These are phyloP conservation scores for Pseudogymnoascus sp. DNA, from an alignment of 2,329 filamentous ascomycete genomes.

Conservation along the genomic window DNA sequence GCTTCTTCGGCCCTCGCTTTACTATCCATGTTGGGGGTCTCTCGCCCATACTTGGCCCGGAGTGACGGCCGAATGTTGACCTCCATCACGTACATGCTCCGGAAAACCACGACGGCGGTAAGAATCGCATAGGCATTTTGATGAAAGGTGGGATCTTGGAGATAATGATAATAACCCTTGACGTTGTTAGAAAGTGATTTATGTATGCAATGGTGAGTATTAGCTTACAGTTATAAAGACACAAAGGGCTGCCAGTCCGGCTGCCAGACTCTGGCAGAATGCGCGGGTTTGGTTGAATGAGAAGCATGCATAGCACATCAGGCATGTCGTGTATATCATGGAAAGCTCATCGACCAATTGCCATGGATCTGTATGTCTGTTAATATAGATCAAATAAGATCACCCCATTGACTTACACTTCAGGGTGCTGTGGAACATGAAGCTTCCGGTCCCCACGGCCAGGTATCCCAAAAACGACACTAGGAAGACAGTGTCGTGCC, in stretches of 20 bases:
- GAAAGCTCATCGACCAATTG: slow-evolving; percentile 62
- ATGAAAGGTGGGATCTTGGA: slow-evolving; percentile 65
- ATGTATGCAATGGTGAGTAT: background rate
- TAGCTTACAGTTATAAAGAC: slow-evolving; percentile 47
- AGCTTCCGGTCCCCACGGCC: slow-evolving; percentile 31
- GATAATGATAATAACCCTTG: slow-evolving; percentile 59
- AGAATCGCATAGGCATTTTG: slow-evolving; percentile 63
- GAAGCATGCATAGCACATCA: slow-evolving; percentile 63
- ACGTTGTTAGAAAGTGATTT: background rate
- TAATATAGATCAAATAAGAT: background rate
- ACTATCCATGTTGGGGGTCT: slow-evolving; percentile 32
- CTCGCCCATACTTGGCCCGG: slow-evolving; percentile 32
- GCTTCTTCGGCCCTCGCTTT: slow-evolving; percentile 41
- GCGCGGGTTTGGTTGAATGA: slow-evolving; percentile 45
- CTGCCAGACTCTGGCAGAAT: slow-evolving; percentile 41
- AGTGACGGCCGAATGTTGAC: slow-evolving; percentile 50
- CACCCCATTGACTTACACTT: slow-evolving; percentile 29
- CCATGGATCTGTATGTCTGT: slow-evolving; percentile 49
- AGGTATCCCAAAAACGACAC: slow-evolving; percentile 46
- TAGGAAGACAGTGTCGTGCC: slow-evolving; percentile 68
- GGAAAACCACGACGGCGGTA: slow-evolving; percentile 54
- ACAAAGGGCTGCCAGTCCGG: slow-evolving; percentile 42
- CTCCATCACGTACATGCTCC: slow-evolving; percentile 64
- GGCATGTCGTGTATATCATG: slow-evolving; percentile 64
- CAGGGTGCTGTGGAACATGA: slow-evolving; percentile 34